phyloP scores from a whole-genome alignment of 2,329 filamentous ascomycete species.

The Geosmithia putterillii region DNA sequence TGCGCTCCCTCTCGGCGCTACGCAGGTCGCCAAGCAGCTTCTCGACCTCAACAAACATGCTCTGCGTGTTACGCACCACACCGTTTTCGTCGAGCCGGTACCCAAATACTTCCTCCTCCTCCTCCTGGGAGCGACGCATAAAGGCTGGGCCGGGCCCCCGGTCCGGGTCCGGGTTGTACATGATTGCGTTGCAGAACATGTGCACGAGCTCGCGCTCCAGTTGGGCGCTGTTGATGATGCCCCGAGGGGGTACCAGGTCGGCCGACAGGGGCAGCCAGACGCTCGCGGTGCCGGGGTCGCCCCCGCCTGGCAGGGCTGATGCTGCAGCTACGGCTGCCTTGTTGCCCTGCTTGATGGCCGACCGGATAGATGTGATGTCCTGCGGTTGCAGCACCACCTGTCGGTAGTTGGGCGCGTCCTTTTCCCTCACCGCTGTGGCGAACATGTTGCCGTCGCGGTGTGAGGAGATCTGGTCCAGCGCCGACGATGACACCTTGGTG shows the following conservation, averaged over 20 bases:
- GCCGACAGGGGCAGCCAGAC: slow-evolving; percentile 58
- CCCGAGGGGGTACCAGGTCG: slow-evolving; percentile 73
- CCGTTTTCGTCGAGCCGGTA: slow-evolving; percentile 71
- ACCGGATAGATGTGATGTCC: slow-evolving; percentile 66
- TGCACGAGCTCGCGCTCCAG: slow-evolving; percentile 87
- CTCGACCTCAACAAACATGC: slow-evolving; percentile 85
- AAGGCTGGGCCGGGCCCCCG: slow-evolving; percentile 57
- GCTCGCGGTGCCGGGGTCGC: slow-evolving; percentile 41
- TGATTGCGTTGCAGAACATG: slow-evolving; percentile 96
- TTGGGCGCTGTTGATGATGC: slow-evolving; percentile 86
- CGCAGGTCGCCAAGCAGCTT: slow-evolving; percentile 65
- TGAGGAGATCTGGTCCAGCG: slow-evolving; percentile 64
- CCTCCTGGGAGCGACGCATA: slow-evolving; percentile 28
- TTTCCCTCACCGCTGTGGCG: slow-evolving; percentile 60
- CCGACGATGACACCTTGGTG: slow-evolving; percentile 57
- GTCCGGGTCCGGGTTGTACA: slow-evolving; percentile 86
- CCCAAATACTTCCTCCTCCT: slow-evolving; percentile 35
- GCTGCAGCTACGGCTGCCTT: slow-evolving; percentile 49
- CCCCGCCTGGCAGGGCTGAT: slow-evolving; percentile 44
- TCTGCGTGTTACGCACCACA: slow-evolving; percentile 74
- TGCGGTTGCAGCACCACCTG: slow-evolving; percentile 63
- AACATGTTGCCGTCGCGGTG: slow-evolving; percentile 74
- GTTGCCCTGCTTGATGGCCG: slow-evolving; percentile 62
- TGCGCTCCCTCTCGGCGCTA: slow-evolving; percentile 51
- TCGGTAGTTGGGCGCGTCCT: slow-evolving; percentile 64